phyloP scores from a whole-genome alignment of 2,329 filamentous ascomycete genomes.

The Phoma sp. region DNA sequence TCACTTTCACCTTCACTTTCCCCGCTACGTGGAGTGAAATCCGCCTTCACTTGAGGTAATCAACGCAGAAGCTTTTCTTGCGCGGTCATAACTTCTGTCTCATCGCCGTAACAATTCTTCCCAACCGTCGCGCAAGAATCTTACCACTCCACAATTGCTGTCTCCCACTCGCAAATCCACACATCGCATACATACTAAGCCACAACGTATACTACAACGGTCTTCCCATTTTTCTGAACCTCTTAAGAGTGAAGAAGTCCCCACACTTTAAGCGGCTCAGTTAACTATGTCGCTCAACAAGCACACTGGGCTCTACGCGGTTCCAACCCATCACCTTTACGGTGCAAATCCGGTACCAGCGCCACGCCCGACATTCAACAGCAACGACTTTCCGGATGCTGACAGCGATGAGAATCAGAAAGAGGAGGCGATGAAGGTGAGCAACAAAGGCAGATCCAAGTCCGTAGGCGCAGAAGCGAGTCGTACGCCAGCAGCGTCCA shows the following conservation, averaged over 20 bases:
- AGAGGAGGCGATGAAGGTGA: slow-evolving; percentile 14
- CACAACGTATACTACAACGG: too few species aligned
- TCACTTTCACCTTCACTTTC: slow-evolving; percentile 12
- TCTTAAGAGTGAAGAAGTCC: too few species aligned
- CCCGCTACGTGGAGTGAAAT: neutral
- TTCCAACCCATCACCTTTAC: slow-evolving; percentile 31
- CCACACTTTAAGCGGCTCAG: neutral
- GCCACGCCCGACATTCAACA: slow-evolving; percentile 27
- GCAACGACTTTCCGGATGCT: slow-evolving; percentile 25
- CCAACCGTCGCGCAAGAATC: too few species aligned
- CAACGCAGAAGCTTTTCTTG: neutral
- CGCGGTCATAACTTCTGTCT: too few species aligned
- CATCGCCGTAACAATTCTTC: too few species aligned
- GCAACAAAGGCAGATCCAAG: slow-evolving; percentile 2
- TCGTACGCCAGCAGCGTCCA: neutral
- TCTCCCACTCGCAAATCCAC: too few species aligned
- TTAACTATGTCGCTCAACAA: slow-evolving; percentile 9
- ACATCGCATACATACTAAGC: too few species aligned
- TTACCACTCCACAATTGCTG: too few species aligned
- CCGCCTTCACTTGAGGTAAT: neutral
- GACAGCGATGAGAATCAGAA: neutral
- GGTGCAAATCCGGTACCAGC: slow-evolving; percentile 1
- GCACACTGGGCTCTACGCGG: slow-evolving; percentile 29
- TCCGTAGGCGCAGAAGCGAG: neutral
- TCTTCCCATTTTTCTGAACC: neutral